Evolutionary conservation across 2,329 filamentous ascomycete genomes (phyloP).

Genomic region (Aspergillus intermedius): DNA sequence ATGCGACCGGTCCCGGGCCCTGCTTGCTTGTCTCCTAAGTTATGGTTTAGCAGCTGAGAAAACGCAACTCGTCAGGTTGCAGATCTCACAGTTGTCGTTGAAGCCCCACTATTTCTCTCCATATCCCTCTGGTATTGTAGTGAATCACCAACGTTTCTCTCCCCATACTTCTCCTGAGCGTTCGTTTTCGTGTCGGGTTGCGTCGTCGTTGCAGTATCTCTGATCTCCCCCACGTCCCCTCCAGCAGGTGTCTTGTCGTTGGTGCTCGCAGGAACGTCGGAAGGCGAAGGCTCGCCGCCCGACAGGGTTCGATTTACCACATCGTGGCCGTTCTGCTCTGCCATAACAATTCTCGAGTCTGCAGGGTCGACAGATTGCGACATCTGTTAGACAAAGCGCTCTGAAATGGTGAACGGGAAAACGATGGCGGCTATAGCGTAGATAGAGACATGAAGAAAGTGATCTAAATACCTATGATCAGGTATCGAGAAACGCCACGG

Average conservation of each 20-base stretch:
- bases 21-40: conserved; percentile 25
- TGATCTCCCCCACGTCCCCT: conserved; percentile 40
- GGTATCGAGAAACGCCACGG: conserved; percentile 38
- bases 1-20: conserved; percentile 26
- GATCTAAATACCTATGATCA: conserved; percentile 37
- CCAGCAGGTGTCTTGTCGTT: conserved; percentile 48
- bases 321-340: conserved; percentile 64
- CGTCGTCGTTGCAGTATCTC: conserved; percentile 33
- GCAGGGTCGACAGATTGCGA: conserved; percentile 22
- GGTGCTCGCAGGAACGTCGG: conserved; percentile 60
- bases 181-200: conserved; percentile 21
- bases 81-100: conserved; percentile 24
- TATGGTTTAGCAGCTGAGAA: conserved; percentile 11
- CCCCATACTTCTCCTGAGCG: conserved; percentile 18
- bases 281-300: conserved; percentile 57
- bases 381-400: conserved; percentile 27
- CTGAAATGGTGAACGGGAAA: conserved; percentile 16
- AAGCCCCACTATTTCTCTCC: conserved; percentile 19
- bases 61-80: neutral
- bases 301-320: conserved; percentile 66
- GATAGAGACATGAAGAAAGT: conserved; percentile 15
- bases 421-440: conserved; percentile 11
- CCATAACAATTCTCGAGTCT: conserved; percentile 61
- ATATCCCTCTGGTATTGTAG: conserved; percentile 14
- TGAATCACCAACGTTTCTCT: conserved; percentile 12